Base-by-base conservation (phyloP, 768 basidiomycete genomes). In the Pleurotus citrinopileatus region DNA sequence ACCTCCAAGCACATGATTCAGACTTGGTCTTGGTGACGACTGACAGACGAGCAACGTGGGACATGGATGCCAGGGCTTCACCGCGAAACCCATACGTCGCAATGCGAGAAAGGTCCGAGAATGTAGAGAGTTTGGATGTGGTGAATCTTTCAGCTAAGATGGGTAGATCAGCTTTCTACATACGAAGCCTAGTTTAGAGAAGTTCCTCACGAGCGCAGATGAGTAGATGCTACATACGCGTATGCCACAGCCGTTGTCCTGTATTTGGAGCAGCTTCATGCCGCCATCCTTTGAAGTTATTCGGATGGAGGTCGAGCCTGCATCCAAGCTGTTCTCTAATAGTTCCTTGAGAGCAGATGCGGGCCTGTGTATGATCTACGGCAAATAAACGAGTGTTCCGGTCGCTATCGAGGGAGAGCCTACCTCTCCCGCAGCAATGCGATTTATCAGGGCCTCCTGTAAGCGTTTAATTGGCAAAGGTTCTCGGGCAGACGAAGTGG, bases 241-340 rank as follows among this genome's bases (percentile, higher is more conserved):
- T 63, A 98, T 98, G 2, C 96, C 97, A 69, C 84, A 91, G 0
- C 97, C 96, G 65, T 99, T 97, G 65, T 99, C 97, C 63, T 94
- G 91, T 50, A 98, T 95, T 70, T 97, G 93, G 32, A 98, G 79
- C 13, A 95, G 73, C 66, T 96, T 98, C 75, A 98, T 73, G 3
- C 97, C 97, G 1, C 96, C 97, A 58, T 99, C 96, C 69, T 97
- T 98, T 60, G 95, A 78, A 0, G 86, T 91, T 50, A 98, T 75
- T 32, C 87, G 85, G 65, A 98, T 93, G 0, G 84, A 84, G 0
- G 90, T 94, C 20, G 92, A 76, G 0, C 91, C 88, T 0, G 97
- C 97, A 71, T 99, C 97, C n/a, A 99, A 78, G 19, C 87, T 80
- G 61, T 99, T 98, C 70, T 99, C 97, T 12, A 99, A 73, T 0